Conservation (phyloP, 495 filamentous ascomycete genomes). For the Parathielavia hyrcaniae region DNA sequence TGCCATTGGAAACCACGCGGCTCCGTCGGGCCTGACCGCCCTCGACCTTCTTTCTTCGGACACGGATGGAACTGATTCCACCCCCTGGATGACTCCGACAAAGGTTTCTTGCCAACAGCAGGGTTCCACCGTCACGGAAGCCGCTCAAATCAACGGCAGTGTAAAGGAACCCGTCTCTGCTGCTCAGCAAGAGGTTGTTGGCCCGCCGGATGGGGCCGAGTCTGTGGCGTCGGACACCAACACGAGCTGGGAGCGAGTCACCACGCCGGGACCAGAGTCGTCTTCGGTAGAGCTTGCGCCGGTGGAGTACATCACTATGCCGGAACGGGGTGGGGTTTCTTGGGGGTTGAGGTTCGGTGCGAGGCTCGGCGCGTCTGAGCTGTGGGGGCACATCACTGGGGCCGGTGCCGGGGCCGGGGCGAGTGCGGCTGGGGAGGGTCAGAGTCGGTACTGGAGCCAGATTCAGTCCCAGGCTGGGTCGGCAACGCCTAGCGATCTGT, state of each 20-base stretch:
- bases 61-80: background rate
- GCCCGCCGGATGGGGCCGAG: background rate
- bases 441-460: background rate
- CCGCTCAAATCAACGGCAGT: background rate
- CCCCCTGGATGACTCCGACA: background rate
- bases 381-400: background rate
- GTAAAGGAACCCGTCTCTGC: background rate
- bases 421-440: background rate
- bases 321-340: background rate
- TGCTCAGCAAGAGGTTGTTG: background rate
- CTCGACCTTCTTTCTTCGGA: slow-evolving; percentile 1
- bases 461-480: background rate
- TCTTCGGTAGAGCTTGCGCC: background rate
- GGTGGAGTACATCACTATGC: background rate
- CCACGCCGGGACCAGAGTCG: background rate
- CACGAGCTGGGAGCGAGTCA: slow-evolving; percentile 2
- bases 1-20: background rate
- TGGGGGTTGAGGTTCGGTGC: background rate
- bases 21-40: background rate
- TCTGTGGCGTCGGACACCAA: background rate
- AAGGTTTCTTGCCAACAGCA: background rate
- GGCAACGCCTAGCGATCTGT: background rate
- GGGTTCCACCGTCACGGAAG: background rate
- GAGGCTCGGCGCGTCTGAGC: background rate
- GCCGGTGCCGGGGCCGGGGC: background rate